phyloP scores from a whole-genome alignment of 2,329 filamentous ascomycete species.

The Teratosphaeria zuluensis region DNA sequence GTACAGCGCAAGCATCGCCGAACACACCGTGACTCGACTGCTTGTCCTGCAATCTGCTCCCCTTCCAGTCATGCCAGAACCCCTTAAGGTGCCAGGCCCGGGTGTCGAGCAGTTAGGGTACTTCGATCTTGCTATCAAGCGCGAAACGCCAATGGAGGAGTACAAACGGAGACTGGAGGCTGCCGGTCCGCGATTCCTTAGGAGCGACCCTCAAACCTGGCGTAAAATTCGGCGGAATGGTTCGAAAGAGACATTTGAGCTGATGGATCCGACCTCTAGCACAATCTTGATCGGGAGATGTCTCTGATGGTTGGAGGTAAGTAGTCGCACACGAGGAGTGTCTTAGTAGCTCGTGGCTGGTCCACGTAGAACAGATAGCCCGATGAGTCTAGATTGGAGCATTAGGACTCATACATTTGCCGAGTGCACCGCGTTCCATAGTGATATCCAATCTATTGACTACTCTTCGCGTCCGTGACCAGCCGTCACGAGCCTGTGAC shows the following conservation, averaged over 20 bases:
- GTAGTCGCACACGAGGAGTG: neutral
- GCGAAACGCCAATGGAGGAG: neutral
- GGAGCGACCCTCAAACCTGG: neutral
- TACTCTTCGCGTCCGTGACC: too few relatives aligned
- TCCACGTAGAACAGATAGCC: neutral
- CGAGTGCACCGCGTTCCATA: neutral
- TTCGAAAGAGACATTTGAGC: neutral
- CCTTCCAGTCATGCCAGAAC: too few relatives aligned
- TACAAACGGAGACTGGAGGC: neutral
- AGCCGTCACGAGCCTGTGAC: neutral
- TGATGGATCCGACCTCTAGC: neutral
- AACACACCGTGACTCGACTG: too few relatives aligned
- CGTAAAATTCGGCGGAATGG: neutral
- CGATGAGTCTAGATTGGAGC: neutral
- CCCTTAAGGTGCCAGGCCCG: neutral
- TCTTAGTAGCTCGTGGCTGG: neutral
- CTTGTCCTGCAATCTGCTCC: too few relatives aligned
- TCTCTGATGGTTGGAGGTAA: neutral
- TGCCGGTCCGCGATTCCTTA: neutral
- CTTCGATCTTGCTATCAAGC: neutral
- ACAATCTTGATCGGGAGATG: neutral
- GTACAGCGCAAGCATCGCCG: too few relatives aligned
- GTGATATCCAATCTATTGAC: neutral
- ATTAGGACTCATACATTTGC: neutral
- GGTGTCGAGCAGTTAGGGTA: neutral